Evolutionary conservation across 1,284 basidiomycete species (phyloP).

Genomic region (Schizophyllum amplum): DNA sequence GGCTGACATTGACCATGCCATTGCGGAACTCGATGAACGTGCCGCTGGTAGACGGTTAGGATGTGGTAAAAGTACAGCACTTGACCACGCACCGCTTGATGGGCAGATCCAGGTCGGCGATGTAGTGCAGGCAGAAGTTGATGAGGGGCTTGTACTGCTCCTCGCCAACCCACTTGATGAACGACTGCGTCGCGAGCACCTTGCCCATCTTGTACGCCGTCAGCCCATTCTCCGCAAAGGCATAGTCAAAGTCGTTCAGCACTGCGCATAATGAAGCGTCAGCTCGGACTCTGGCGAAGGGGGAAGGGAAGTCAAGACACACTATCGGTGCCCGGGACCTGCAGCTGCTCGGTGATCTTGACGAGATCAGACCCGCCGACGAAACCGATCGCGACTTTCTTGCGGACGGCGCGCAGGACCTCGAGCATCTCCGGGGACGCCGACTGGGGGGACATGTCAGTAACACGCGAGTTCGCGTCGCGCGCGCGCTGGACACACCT

Average conservation of each 20-base stretch:
- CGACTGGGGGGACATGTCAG: constrained; percentile 24
- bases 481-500: constrained; percentile 35
- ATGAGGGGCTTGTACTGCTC: constrained; percentile 90
- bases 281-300: neutral
- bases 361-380: constrained; percentile 84
- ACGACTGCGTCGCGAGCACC: constrained; percentile 71
- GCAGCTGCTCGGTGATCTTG: constrained; percentile 84
- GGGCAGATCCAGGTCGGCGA: constrained; percentile 89
- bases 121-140: constrained; percentile 89
- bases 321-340: constrained; percentile 47
- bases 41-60: no score
- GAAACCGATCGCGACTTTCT: constrained; percentile 75
- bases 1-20: constrained; percentile 98
- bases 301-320: constrained; percentile 14
- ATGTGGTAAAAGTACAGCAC: no score
- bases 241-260: constrained; percentile 82
- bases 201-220: constrained; percentile 83
- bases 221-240: constrained; percentile 93
- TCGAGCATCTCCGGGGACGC: constrained; percentile 65
- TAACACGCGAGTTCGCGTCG: constrained; percentile 1
- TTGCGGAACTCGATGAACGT: constrained; percentile 96
- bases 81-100: constrained; percentile 73
- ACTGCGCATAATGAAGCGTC: constrained; percentile 32
- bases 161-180: constrained; percentile 90
- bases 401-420: constrained; percentile 59